Evolutionary conservation across 2,329 filamentous ascomycete species (phyloP).

Genomic region (Trichoderma lentiforme): DNA sequence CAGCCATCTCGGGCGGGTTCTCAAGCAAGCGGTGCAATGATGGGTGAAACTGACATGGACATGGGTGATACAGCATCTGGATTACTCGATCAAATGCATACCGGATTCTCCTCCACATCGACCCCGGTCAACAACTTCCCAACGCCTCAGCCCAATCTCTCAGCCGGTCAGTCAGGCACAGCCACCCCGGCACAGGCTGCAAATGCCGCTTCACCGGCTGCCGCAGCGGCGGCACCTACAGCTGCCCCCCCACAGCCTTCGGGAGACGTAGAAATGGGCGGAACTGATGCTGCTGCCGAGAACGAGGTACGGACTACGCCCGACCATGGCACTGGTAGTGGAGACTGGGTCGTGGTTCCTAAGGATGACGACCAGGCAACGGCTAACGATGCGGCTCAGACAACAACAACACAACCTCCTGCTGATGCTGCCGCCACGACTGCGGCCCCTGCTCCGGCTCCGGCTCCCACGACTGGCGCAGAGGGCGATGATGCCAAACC

Average conservation of each 20-base stretch:
- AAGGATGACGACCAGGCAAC: constrained; percentile 53
- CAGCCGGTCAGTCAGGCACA: constrained; percentile 53
- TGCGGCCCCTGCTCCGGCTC: neutral
- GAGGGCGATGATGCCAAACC: constrained; percentile 23
- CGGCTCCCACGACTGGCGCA: constrained; percentile 1
- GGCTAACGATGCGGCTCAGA: constrained; percentile 24
- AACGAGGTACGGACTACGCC: constrained; percentile 42
- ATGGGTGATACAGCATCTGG: constrained; percentile 63
- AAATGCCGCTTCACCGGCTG: constrained; percentile 45
- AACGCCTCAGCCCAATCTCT: constrained; percentile 58
- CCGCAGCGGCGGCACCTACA: constrained; percentile 25
- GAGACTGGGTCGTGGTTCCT: constrained; percentile 74
- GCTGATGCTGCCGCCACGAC: constrained; percentile 10
- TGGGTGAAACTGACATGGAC: constrained; percentile 60
- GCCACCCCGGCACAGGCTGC: constrained; percentile 52
- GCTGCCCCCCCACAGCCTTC: constrained; percentile 19
- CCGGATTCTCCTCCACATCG: constrained; percentile 55
- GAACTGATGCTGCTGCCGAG: constrained; percentile 40
- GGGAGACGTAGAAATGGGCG: constrained; percentile 50
- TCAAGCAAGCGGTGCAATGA: constrained; percentile 52
- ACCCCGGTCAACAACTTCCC: constrained; percentile 60
- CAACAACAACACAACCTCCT: neutral
- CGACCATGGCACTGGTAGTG: constrained; percentile 50
- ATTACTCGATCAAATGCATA: constrained; percentile 67
- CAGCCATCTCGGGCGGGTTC: constrained; percentile 55